phyloP scores from a whole-genome alignment of 116 monocot genomes.

The Dioscorea cayenensis region DNA sequence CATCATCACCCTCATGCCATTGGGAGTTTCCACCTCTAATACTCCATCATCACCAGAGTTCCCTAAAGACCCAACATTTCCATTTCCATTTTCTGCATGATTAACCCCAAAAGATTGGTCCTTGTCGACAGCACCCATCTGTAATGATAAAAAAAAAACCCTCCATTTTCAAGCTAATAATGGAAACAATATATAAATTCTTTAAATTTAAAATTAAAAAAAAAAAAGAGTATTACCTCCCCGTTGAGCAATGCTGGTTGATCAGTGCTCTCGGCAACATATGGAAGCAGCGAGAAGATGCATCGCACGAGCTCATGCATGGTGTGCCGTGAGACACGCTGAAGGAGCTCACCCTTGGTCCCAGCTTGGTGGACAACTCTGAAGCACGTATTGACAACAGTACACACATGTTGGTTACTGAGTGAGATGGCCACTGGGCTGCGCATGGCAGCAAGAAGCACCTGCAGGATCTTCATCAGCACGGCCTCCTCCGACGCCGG shows the following conservation, averaged over 20 bases:
- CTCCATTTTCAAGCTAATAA: neutral
- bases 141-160: slow-evolving; percentile 4
- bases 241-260: neutral
- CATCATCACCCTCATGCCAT: slow-evolving; percentile 35
- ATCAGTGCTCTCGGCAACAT: slow-evolving; percentile 8
- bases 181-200: neutral
- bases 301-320: slow-evolving; percentile 66
- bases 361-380: slow-evolving; percentile 70
- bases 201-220: neutral
- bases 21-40: slow-evolving; percentile 9
- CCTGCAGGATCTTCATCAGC: slow-evolving; percentile 59
- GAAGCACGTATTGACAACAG: slow-evolving; percentile 72
- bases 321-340: slow-evolving; percentile 54
- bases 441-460: slow-evolving; percentile 57
- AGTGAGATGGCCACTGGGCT: slow-evolving; percentile 25
- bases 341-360: slow-evolving; percentile 63
- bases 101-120: slow-evolving; percentile 41
- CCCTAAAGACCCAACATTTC: slow-evolving; percentile 11
- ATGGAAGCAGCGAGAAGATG: slow-evolving; percentile 43
- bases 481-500: slow-evolving; percentile 28
- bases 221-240: neutral
- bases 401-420: slow-evolving; percentile 56
- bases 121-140: slow-evolving; percentile 43
- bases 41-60: slow-evolving; percentile 23
- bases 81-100: slow-evolving; percentile 55